A percentile compares a stretch with the other conserved stretches of the same genome.
Conservation (phyloP, 352 stramenopile genomes). For the Phytophthora pseudosyringae region DNA sequence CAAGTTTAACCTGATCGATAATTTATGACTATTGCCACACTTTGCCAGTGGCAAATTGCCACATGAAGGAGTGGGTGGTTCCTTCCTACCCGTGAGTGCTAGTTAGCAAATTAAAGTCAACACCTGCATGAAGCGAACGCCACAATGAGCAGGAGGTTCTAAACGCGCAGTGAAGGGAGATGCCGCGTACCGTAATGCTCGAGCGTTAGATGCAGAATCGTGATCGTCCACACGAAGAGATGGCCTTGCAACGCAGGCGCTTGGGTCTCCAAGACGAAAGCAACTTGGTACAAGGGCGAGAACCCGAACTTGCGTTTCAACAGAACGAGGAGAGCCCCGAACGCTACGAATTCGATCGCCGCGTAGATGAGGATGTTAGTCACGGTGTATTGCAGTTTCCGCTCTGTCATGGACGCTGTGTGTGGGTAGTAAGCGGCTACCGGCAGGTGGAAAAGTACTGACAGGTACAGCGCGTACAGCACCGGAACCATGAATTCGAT, state of each 20-base stretch:
- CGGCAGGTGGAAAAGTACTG: conserved; percentile 1
- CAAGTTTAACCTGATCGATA: conserved; percentile 1
- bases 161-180: neutral
- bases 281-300: conserved; percentile 32
- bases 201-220: conserved; percentile 31
- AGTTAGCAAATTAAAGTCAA: neutral
- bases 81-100: too few species aligned
- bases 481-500: conserved; percentile 11
- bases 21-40: conserved; percentile 1
- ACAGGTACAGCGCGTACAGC: conserved; percentile 10
- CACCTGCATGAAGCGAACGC: neutral
- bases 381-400: neutral
- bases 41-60: too few species aligned
- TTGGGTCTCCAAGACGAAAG: conserved; percentile 45
- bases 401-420: neutral
- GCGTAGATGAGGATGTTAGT: conserved; percentile 18
- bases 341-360: conserved; percentile 12
- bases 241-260: conserved; percentile 20
- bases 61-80: too few species aligned
- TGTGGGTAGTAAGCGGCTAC: conserved; percentile 9
- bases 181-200: conserved; percentile 18
- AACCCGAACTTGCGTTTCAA: conserved; percentile 27
- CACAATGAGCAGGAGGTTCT: too few species aligned
- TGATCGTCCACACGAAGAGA: conserved; percentile 19
- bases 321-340: conserved; percentile 9